A percentile compares a stretch with the other conserved stretches of the same genome.
Conservation (phyloP, 2,329 filamentous ascomycete species). For the Diaporthe longicolla region DNA sequence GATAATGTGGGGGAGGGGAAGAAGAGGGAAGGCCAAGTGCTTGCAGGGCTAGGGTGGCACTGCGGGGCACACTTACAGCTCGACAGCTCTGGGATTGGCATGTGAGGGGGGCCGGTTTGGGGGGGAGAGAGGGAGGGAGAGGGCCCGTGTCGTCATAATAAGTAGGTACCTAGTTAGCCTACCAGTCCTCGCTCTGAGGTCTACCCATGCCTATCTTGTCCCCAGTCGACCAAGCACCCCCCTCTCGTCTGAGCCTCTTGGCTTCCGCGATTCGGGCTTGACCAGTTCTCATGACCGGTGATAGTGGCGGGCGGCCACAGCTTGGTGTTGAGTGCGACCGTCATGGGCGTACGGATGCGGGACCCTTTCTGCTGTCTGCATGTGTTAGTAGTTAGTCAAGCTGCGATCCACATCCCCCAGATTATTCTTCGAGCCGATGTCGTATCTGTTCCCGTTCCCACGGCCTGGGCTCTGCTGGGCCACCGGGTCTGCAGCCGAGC, state of each 20-base stretch:
- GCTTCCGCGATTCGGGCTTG: conserved; percentile 1
- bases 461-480: conserved; percentile 23
- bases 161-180: conserved; percentile 12
- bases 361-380: background rate
- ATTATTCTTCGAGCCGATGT: conserved; percentile 40
- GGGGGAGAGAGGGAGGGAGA: background rate
- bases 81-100: conserved; percentile 36
- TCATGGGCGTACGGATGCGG: background rate
- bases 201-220: conserved; percentile 10
- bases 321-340: conserved; percentile 5
- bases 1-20: conserved; percentile 49
- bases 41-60: conserved; percentile 6
- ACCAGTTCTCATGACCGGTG: background rate
- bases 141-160: conserved; percentile 27
- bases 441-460: conserved; percentile 35
- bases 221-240: conserved; percentile 10
- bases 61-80: background rate
- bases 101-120: conserved; percentile 33
- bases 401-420: conserved; percentile 36
- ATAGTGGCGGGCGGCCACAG: background rate
- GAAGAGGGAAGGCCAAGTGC: background rate
- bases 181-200: no score
- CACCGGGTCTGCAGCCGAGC: conserved; percentile 2
- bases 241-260: background rate
- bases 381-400: conserved; percentile 1